Conservation (phyloP, 345 rosid genomes). For the Chamaenerion angustifolium region DNA sequence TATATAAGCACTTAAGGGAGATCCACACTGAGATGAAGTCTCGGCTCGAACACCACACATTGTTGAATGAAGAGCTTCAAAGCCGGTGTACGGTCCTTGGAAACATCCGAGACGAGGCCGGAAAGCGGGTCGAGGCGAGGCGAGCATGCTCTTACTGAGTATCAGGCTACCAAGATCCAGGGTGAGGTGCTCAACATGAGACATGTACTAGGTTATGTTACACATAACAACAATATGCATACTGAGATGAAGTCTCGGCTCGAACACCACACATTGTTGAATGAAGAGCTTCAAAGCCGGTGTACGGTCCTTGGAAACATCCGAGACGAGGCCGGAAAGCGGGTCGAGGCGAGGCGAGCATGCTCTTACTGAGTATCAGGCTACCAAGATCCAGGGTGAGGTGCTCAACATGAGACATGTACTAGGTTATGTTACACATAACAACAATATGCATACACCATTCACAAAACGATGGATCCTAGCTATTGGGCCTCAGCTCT, state of each 20-base stretch:
- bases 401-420: constrained; percentile 68
- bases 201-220: no score
- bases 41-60: constrained; percentile 63
- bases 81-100: constrained; percentile 37
- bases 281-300: constrained; percentile 57
- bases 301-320: constrained; percentile 37
- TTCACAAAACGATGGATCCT: no score
- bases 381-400: constrained; percentile 78
- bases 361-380: constrained; percentile 43
- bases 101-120: constrained; percentile 52
- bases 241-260: no score
- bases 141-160: constrained; percentile 32
- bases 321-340: constrained; percentile 38
- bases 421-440: no score
- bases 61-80: constrained; percentile 57
- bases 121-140: constrained; percentile 10
- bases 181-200: constrained; percentile 87
- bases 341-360: constrained; percentile 16
- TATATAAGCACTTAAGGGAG: constrained; percentile 63
- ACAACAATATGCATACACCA: no score
- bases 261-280: constrained; percentile 51
- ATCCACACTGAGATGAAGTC: constrained; percentile 52
- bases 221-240: no score
- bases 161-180: constrained; percentile 68
- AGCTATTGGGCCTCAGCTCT: no score